These are phyloP conservation scores for Trametes cubensis DNA, from an alignment of 768 basidiomycete genomes.

Conservation along the genomic window DNA sequence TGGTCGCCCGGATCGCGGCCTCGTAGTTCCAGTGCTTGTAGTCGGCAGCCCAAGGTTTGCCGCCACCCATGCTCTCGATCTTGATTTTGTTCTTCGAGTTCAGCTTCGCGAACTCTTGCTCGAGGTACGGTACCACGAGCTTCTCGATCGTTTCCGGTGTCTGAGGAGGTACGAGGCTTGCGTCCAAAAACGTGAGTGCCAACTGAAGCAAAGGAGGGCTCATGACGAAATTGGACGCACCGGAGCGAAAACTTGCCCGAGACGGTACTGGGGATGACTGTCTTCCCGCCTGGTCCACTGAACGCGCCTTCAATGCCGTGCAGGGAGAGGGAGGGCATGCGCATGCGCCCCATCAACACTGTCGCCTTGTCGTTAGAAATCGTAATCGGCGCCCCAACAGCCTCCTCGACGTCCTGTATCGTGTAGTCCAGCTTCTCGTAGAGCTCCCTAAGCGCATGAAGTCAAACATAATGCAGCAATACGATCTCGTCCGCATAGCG, in stretches of 20 bases:
- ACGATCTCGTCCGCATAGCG: background rate
- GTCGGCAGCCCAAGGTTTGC: slow-evolving; percentile 91
- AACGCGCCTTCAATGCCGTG: slow-evolving; percentile 98
- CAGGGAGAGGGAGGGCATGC: slow-evolving; percentile 82
- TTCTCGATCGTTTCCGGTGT: slow-evolving; percentile 71
- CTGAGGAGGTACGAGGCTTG: slow-evolving; percentile 84
- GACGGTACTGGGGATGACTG: slow-evolving; percentile 91
- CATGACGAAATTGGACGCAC: slow-evolving; percentile 32
- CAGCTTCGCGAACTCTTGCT: slow-evolving; percentile 85
- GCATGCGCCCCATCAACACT: slow-evolving; percentile 93
- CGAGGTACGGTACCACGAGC: slow-evolving; percentile 69
- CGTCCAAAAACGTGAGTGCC: background rate
- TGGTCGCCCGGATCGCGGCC: slow-evolving; percentile 83
- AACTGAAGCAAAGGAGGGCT: slow-evolving; percentile 1
- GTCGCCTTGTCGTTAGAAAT: slow-evolving; percentile 75
- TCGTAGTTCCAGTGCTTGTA: slow-evolving; percentile 91
- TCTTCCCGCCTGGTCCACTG: slow-evolving; percentile 80
- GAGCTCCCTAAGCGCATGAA: slow-evolving; percentile 47
- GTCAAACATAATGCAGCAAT: background rate
- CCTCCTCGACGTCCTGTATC: slow-evolving; percentile 69
- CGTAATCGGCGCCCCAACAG: slow-evolving; percentile 76
- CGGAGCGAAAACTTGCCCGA: slow-evolving; percentile 95
- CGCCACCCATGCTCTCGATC: slow-evolving; percentile 75
- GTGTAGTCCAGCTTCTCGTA: slow-evolving; percentile 78
- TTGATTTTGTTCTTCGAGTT: slow-evolving; percentile 80